Evolutionary conservation across 2,329 filamentous ascomycete species (phyloP).

Genomic region (Xylaria sp.): DNA sequence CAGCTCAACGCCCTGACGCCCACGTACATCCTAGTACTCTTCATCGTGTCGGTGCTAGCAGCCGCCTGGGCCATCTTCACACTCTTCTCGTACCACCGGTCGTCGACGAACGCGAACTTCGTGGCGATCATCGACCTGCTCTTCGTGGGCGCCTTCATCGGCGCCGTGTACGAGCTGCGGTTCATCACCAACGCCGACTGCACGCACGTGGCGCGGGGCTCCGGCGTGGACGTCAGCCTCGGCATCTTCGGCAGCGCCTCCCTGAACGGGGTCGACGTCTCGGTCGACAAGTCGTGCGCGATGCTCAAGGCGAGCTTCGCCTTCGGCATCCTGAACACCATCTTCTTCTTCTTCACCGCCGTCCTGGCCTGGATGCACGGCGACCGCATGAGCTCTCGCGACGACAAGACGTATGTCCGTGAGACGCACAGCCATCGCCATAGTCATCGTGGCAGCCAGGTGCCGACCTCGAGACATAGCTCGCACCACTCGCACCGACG

Average conservation of each 20-base stretch:
- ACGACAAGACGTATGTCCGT: constrained; percentile 53
- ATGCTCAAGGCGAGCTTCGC: constrained; percentile 94
- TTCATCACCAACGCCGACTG: constrained; percentile 74
- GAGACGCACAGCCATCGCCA: constrained; percentile 62
- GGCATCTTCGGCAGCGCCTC: constrained; percentile 68
- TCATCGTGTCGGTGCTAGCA: constrained; percentile 73
- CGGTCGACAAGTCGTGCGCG: constrained; percentile 79
- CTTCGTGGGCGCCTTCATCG: constrained; percentile 73
- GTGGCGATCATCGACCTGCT: constrained; percentile 68
- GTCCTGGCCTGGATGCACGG: constrained; percentile 73
- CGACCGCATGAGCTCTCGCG: constrained; percentile 53
- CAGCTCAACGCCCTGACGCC: constrained; percentile 67
- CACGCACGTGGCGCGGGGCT: constrained; percentile 62
- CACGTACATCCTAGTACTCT: constrained; percentile 71
- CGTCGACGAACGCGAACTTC: constrained; percentile 68
- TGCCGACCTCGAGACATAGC: constrained; percentile 55
- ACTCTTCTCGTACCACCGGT: constrained; percentile 73
- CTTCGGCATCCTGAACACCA: constrained; percentile 85
- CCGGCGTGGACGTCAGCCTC: constrained; percentile 66
- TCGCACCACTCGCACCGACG: constrained; percentile 61
- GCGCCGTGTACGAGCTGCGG: constrained; percentile 68
- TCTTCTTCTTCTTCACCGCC: constrained; percentile 83
- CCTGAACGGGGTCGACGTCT: constrained; percentile 61
- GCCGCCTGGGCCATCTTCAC: constrained; percentile 72
- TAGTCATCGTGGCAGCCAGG: constrained; percentile 55